These are phyloP conservation scores for Chalciporus piperatus DNA, from an alignment of 768 basidiomycete species.

Conservation along the genomic window DNA sequence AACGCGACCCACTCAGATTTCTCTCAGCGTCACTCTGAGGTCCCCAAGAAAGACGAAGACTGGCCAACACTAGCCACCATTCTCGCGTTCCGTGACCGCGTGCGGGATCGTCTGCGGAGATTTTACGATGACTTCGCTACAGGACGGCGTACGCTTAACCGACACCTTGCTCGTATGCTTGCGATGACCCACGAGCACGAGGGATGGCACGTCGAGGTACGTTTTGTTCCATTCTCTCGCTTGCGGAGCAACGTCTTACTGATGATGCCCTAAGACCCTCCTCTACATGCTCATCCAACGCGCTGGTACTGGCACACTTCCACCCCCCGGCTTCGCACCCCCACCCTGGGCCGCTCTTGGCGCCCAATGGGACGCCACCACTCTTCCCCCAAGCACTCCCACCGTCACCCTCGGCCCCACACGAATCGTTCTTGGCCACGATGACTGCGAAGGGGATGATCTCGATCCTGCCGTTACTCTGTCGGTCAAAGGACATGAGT, in stretches of 20 bases:
- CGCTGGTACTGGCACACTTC: slow-evolving; percentile 63
- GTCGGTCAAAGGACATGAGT: slow-evolving; percentile 45
- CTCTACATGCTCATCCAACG: slow-evolving; percentile 90
- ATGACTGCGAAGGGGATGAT: slow-evolving; percentile 79
- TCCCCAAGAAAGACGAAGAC: slow-evolving; percentile 79
- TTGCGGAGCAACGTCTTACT: neutral
- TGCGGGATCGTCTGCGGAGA: slow-evolving; percentile 60
- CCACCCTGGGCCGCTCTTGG: slow-evolving; percentile 69
- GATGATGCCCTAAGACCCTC: slow-evolving; percentile 53
- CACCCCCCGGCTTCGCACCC: slow-evolving; percentile 65
- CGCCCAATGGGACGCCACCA: slow-evolving; percentile 51
- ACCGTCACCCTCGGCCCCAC: slow-evolving; percentile 52
- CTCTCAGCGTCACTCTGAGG: slow-evolving; percentile 75
- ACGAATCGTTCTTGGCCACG: slow-evolving; percentile 62
- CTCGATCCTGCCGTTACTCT: slow-evolving; percentile 18
- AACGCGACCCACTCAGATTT: neutral
- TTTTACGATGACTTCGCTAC: slow-evolving; percentile 62
- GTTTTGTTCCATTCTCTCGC: slow-evolving; percentile 10
- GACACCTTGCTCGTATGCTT: slow-evolving; percentile 70
- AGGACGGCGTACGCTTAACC: slow-evolving; percentile 49
- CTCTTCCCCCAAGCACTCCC: slow-evolving; percentile 35
- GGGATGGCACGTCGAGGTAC: slow-evolving; percentile 84
- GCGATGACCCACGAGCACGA: slow-evolving; percentile 89
- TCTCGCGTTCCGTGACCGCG: slow-evolving; percentile 72
- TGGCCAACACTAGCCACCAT: slow-evolving; percentile 81